Evolutionary conservation across 2,329 filamentous ascomycete genomes (phyloP), one percentile per base, ranked within the genome.

Genomic region (Corynespora cassiicola): DNA sequence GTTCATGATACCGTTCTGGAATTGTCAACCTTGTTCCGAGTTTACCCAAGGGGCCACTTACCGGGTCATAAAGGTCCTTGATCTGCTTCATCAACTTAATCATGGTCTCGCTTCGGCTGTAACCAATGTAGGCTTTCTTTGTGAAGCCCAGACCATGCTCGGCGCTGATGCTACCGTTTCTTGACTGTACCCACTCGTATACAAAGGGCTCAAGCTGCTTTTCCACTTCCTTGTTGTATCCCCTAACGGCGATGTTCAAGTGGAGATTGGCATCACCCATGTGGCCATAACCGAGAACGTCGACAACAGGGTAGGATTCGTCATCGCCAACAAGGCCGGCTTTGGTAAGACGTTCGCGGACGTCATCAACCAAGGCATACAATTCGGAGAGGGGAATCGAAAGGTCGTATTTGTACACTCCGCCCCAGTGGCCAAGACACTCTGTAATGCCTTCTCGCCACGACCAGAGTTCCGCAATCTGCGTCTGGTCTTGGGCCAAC

Each of bases 261-360:
- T 99, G 95, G 51, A 99, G 72, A 71, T 99, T 99, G 3, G 87
- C 84, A 70, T 99, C 94, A 24, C 94, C 95, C 91, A 99, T 97
- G 69, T 99, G 94, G 21, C 94, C 94, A 64, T 96, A 99, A 14
- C 94, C 94, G 14, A 96, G 83, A n/a, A 96, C 91, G 41, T 86
- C 87, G 2, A 95, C 81, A 5, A 95, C 91, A 1, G 91, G 89
- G 64, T 85, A 80, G 29, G 84, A 84, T 5, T 85, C 82, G 28
- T 89, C 85, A 36, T 89, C 87, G 31, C 73, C 69, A 25, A 95
- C 77, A 2, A 97, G 78, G 1, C 90, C 90, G 20, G 85, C 85
- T 36, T 84, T 78, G 1, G 79, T 77, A 51, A 99, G 79, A 36
- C 85, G 84, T 36, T 81, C 82, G 48, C 86, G 81, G 15, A 85